Conservation (phyloP, 495 filamentous ascomycete genomes). For the Pseudotulostoma volvatum region DNA sequence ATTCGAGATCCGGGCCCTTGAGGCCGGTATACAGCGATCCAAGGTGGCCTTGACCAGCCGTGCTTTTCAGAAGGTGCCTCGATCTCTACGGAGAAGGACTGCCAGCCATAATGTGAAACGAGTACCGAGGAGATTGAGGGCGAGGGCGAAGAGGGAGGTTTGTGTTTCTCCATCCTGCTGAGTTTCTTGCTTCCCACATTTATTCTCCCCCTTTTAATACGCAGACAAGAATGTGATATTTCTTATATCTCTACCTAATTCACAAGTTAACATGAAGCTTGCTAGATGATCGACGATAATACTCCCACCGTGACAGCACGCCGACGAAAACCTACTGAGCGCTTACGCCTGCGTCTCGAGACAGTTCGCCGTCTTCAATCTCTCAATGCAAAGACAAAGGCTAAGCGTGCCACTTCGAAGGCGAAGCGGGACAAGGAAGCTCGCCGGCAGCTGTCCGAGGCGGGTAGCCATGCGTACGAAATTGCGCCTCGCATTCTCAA, state of each 20-base stretch:
- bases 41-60: constrained; percentile 50
- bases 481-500: constrained; percentile 43
- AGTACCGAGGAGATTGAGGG: constrained; percentile 64
- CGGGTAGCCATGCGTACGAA: constrained; percentile 19
- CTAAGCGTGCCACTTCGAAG: constrained; percentile 23
- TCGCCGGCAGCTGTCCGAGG: constrained; percentile 14
- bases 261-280: not conserved
- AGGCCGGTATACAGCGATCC: constrained; percentile 57
- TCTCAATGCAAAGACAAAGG: constrained; percentile 42
- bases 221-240: constrained; percentile 4
- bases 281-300: constrained; percentile 71
- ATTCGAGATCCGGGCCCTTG: constrained; percentile 75
- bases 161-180: not conserved
- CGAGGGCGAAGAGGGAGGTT: constrained; percentile 56
- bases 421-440: constrained; percentile 18
- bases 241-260: too few relatives aligned
- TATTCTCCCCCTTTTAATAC: not conserved
- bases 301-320: constrained; percentile 66
- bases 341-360: constrained; percentile 64
- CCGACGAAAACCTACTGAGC: constrained; percentile 51
- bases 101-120: constrained; percentile 90
- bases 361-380: constrained; percentile 56
- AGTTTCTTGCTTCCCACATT: not conserved
- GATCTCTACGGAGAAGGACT: constrained; percentile 66
- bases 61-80: constrained; percentile 80